A percentile compares a stretch with the other conserved stretches of the same genome.
phyloP scores from a whole-genome alignment of 306 rosid species.

The Gastrolobium bilobum region DNA sequence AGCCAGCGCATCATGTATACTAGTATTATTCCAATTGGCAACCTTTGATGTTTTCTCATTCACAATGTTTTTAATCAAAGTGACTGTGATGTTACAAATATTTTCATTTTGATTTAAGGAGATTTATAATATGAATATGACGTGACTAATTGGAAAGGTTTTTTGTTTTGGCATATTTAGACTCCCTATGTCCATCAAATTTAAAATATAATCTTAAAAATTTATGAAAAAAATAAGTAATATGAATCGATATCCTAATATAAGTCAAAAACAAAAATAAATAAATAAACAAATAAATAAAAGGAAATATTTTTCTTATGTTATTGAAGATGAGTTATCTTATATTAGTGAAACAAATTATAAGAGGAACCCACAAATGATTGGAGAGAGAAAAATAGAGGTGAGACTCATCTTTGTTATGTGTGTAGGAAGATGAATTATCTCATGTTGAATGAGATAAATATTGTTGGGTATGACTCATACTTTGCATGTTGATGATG shows the following conservation, averaged over 20 bases:
- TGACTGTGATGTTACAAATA: slow-evolving; percentile 12
- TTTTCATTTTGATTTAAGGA: background rate
- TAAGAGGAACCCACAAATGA: too few relatives aligned
- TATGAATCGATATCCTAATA: background rate
- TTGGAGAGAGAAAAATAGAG: too few relatives aligned
- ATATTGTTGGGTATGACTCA: too few relatives aligned
- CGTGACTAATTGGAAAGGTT: background rate
- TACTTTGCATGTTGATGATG: too few relatives aligned
- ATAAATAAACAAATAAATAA: too few relatives aligned
- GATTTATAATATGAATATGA: background rate
- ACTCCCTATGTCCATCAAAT: background rate
- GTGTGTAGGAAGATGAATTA: too few relatives aligned
- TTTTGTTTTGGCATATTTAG: background rate
- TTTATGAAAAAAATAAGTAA: background rate
- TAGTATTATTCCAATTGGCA: background rate
- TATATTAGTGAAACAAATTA: too few relatives aligned
- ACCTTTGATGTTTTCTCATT: background rate
- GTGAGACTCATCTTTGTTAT: too few relatives aligned
- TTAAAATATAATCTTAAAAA: background rate
- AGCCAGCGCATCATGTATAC: background rate
- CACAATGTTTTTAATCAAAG: background rate
- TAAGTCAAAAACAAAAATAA: too few relatives aligned
- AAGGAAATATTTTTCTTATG: too few relatives aligned
- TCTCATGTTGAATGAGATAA: too few relatives aligned
- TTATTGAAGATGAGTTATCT: too few relatives aligned